Conservation (phyloP, 192 early-diverging fungal genomes). For the Entomortierella chlamydospora region DNA sequence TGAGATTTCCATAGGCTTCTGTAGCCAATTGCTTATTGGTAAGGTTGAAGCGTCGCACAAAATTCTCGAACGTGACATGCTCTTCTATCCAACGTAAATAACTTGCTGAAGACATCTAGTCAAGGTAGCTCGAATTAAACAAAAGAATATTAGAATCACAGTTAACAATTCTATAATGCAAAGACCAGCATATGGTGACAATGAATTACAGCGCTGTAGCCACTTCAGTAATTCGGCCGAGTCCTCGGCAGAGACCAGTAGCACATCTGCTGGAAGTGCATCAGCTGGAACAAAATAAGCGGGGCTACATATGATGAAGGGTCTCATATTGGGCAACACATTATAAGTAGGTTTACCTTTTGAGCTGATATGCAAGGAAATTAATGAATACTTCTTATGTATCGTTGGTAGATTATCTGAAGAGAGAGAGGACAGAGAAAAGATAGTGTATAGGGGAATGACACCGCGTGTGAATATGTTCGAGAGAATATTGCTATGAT, state of each 20-base stretch:
- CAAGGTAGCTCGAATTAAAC: neutral
- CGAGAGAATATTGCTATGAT: too few species aligned
- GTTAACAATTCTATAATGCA: too few species aligned
- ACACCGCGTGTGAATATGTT: too few species aligned
- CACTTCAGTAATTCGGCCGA: conserved; percentile 7
- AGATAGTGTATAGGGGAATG: too few species aligned
- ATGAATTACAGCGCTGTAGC: conserved; percentile 5
- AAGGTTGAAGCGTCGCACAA: conserved; percentile 15
- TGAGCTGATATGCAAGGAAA: too few species aligned
- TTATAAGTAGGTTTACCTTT: too few species aligned
- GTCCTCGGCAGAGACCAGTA: conserved; percentile 9
- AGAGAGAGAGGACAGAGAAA: too few species aligned
- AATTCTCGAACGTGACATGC: conserved; percentile 8
- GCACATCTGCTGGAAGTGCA: neutral
- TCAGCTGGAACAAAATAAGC: conserved; percentile 27
- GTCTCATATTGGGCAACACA: neutral
- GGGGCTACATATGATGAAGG: conserved; percentile 1
- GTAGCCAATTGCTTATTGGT: neutral
- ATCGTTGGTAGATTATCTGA: too few species aligned
- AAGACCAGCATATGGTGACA: too few species aligned
- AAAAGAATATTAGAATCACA: neutral
- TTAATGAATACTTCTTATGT: too few species aligned
- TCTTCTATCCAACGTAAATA: conserved; percentile 15
- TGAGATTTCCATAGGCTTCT: neutral
- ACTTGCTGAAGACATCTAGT: conserved; percentile 1